Evolutionary conservation across 192 early-diverging fungal species (phyloP).

Genomic region (Neocallimastix lanati): DNA sequence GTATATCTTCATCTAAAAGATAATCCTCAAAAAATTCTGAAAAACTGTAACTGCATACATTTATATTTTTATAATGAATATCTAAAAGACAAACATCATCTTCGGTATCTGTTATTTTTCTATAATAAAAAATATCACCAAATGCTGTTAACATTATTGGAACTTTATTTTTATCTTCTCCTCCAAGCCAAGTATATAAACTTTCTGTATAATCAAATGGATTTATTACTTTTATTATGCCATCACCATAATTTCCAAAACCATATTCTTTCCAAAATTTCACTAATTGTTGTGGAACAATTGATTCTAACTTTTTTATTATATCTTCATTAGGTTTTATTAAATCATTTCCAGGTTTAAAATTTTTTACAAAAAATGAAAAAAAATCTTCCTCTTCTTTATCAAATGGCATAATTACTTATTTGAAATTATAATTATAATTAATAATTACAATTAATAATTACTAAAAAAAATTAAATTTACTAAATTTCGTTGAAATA

Average conservation of each 20-base stretch:
- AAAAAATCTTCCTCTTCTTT: not conserved
- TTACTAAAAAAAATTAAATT: too few relatives aligned
- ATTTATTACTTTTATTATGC: not conserved
- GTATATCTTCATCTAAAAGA: not conserved
- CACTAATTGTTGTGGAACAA: not conserved
- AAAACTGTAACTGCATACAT: not conserved
- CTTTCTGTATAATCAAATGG: not conserved
- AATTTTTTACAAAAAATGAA: not conserved
- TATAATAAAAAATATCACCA: not conserved
- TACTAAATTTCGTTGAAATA: too few relatives aligned
- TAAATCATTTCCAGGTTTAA: not conserved
- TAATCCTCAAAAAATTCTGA: not conserved
- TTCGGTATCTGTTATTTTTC: not conserved
- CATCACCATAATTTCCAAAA: not conserved
- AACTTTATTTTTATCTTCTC: not conserved
- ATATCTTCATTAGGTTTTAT: not conserved
- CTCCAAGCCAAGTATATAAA: not conserved
- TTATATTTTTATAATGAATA: not conserved
- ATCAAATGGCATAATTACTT: not conserved
- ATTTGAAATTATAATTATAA: not conserved
- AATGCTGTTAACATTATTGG: not conserved
- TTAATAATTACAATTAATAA: too few relatives aligned
- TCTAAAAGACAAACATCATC: not conserved
- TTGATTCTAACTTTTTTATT: not conserved
- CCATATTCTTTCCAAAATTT: not conserved